phyloP scores from a whole-genome alignment of 2,329 filamentous ascomycete genomes.

The Fusarium nodosum region DNA sequence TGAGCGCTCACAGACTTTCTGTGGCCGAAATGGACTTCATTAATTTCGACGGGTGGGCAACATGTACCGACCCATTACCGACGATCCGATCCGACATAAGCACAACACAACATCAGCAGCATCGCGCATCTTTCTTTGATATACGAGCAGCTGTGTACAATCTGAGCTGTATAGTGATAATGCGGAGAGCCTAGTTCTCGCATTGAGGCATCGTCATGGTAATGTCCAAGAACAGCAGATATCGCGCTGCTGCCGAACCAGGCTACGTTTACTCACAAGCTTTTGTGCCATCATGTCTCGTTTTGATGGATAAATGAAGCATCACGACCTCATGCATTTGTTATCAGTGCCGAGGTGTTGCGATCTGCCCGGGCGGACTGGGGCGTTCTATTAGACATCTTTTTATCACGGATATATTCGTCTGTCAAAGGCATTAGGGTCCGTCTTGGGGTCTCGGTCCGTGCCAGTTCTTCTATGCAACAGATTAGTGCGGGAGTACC shows the following conservation, averaged over 20 bases:
- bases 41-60: conserved; percentile 15
- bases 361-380: not conserved
- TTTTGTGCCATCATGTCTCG: conserved; percentile 4
- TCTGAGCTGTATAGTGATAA: not conserved
- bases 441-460: not conserved
- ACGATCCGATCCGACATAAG: conserved; percentile 39
- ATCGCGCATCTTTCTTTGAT: conserved; percentile 2
- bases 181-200: not conserved
- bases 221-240: conserved; percentile 7
- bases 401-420: conserved; percentile 8
- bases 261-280: conserved; percentile 5
- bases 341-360: not conserved
- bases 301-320: conserved; percentile 2
- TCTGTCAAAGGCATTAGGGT: conserved; percentile 1
- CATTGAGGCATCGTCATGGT: conserved; percentile 6
- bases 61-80: conserved; percentile 31
- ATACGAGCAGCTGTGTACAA: not conserved
- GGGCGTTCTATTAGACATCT: conserved; percentile 5
- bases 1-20: not conserved
- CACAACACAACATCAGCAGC: conserved; percentile 21
- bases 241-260: conserved; percentile 22
- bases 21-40: conserved; percentile 9
- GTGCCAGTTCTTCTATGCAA: conserved; percentile 6
- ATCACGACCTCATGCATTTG: not conserved
- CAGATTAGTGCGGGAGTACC: conserved; percentile 1